Percentiles rank a stretch among this genome's conserved stretches.
Evolutionary conservation across 2,329 filamentous ascomycete genomes (phyloP).

Genomic region (Trichoderma simmonsii): DNA sequence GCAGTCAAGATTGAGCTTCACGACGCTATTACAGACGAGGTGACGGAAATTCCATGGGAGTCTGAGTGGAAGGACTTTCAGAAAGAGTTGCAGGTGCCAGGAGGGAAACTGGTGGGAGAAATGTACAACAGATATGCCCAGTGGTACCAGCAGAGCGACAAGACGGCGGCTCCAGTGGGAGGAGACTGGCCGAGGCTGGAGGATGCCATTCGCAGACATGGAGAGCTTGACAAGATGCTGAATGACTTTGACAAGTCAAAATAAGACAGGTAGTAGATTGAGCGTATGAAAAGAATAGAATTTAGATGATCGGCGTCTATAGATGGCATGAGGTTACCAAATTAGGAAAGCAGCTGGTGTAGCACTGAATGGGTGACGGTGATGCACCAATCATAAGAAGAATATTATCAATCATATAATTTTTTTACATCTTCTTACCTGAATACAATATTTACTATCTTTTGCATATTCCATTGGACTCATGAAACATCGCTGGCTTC

Average conservation of each 20-base stretch:
- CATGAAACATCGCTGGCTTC: background rate
- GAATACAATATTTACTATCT: background rate
- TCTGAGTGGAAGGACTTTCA: constrained; percentile 5
- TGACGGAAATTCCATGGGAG: background rate
- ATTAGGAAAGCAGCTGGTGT: background rate
- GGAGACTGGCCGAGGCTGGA: background rate
- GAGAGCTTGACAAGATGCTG: background rate
- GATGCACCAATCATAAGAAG: background rate
- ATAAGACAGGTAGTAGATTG: background rate
- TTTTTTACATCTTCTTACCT: background rate
- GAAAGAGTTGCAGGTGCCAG: background rate
- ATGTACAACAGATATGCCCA: constrained; percentile 10
- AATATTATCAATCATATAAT: background rate
- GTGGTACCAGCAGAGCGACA: background rate
- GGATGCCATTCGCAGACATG: constrained; percentile 1
- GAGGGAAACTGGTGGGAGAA: background rate
- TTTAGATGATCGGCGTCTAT: too few species aligned
- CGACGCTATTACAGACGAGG: background rate
- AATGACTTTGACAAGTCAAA: background rate
- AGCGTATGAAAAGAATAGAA: background rate
- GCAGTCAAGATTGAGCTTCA: constrained; percentile 1
- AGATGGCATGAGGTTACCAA: background rate
- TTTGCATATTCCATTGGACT: background rate
- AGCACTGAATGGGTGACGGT: background rate
- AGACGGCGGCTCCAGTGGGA: background rate